A percentile compares a stretch with the other conserved stretches of the same genome.
These are phyloP conservation scores for Penicillium pulvis DNA, from an alignment of 495 filamentous ascomycete species.

Conservation along the genomic window DNA sequence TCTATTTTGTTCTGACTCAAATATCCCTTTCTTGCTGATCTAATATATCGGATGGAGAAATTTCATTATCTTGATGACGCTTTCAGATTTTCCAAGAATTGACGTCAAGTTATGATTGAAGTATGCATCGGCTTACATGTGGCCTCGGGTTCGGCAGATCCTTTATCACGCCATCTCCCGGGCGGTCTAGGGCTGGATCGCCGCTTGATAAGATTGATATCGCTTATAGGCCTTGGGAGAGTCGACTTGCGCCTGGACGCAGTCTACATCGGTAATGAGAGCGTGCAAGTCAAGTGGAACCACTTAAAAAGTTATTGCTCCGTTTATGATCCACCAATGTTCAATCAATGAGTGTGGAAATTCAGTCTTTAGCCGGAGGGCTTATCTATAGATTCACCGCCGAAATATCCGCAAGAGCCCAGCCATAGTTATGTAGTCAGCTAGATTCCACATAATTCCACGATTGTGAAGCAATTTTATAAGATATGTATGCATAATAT, in stretches of 20 bases:
- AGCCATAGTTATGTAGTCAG: neutral
- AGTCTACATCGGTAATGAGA: neutral
- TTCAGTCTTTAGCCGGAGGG: neutral
- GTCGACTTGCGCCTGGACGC: neutral
- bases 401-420: neutral
- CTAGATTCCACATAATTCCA: neutral
- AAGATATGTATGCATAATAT: no score
- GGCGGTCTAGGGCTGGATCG: conserved; percentile 5
- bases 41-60: neutral
- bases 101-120: neutral
- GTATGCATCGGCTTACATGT: neutral
- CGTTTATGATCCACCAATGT: no score
- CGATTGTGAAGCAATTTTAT: neutral
- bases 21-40: neutral
- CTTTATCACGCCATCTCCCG: conserved; percentile 2
- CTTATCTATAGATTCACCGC: neutral
- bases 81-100: neutral
- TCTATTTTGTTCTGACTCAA: conserved; percentile 6
- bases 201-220: conserved; percentile 8
- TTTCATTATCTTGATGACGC: neutral
- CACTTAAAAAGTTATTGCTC: no score
- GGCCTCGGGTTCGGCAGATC: neutral
- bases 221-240: neutral
- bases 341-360: neutral
- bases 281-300: neutral